These are phyloP conservation scores for Cucumis cinereus DNA, from an alignment of 306 rosid species.

Conservation along the genomic window DNA sequence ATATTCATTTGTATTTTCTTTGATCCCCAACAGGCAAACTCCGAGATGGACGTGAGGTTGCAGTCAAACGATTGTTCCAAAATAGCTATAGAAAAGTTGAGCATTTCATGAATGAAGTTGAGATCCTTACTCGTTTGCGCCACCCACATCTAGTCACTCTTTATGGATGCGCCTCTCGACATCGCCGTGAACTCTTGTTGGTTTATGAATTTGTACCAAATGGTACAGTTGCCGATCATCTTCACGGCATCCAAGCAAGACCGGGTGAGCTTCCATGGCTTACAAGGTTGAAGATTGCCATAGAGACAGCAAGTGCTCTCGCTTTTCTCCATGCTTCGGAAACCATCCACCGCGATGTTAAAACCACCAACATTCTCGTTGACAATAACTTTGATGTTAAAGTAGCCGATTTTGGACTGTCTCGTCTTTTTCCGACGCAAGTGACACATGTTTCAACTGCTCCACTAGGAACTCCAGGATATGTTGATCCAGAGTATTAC, in stretches of 20 bases:
- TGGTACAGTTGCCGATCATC: slow-evolving; percentile 81
- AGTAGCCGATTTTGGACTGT: slow-evolving; percentile 88
- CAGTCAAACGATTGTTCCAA: slow-evolving; percentile 68
- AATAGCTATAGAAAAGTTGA: slow-evolving; percentile 54
- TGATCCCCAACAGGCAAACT: slow-evolving; percentile 37
- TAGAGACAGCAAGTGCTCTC: slow-evolving; percentile 67
- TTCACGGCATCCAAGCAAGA: slow-evolving; percentile 44
- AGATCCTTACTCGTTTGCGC: slow-evolving; percentile 35
- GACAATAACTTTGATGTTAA: slow-evolving; percentile 47
- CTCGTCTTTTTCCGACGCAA: slow-evolving; percentile 51
- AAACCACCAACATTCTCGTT: slow-evolving; percentile 71
- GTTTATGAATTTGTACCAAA: slow-evolving; percentile 70
- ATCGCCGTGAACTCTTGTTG: slow-evolving; percentile 60
- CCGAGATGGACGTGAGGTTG: slow-evolving; percentile 57
- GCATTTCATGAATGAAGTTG: slow-evolving; percentile 70
- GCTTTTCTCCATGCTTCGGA: slow-evolving; percentile 61
- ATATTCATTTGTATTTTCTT: neutral
- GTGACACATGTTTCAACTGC: slow-evolving; percentile 69
- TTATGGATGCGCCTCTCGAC: slow-evolving; percentile 76
- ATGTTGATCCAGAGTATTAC: slow-evolving; percentile 76
- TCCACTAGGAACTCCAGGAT: slow-evolving; percentile 95
- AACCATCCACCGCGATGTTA: slow-evolving; percentile 69
- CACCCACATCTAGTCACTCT: slow-evolving; percentile 65
- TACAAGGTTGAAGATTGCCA: slow-evolving; percentile 54
- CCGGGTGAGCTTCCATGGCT: slow-evolving; percentile 39